These are phyloP conservation scores for Fusarium tuaranense DNA, from an alignment of 2,329 filamentous ascomycete species.

Conservation along the genomic window DNA sequence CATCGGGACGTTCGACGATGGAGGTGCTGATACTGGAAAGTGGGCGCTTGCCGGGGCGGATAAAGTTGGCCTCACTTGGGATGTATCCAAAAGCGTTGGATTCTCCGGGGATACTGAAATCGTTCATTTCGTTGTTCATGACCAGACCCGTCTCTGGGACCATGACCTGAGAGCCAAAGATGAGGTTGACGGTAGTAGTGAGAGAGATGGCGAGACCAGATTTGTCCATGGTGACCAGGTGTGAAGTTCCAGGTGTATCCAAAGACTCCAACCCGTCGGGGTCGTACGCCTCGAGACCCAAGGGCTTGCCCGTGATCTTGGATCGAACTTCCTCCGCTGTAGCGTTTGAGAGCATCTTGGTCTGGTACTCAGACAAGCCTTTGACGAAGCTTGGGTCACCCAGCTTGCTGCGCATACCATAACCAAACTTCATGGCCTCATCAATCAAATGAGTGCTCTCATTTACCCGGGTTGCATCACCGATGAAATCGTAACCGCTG, in stretches of 20 bases:
- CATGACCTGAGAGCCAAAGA: conserved; percentile 81
- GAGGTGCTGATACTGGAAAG: conserved; percentile 81
- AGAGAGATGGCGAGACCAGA: conserved; percentile 79
- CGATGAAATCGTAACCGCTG: conserved; percentile 76
- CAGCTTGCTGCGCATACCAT: conserved; percentile 77
- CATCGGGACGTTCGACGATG: conserved; percentile 79
- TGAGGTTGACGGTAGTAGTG: conserved; percentile 84
- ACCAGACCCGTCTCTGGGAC: conserved; percentile 86
- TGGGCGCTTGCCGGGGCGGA: conserved; percentile 81
- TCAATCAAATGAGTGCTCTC: conserved; percentile 83
- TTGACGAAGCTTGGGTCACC: conserved; percentile 81
- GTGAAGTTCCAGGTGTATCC: conserved; percentile 75
- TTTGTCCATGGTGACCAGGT: conserved; percentile 75
- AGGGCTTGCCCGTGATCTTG: conserved; percentile 58
- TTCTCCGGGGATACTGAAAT: conserved; percentile 81
- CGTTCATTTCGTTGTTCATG: conserved; percentile 73
- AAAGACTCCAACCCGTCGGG: conserved; percentile 59
- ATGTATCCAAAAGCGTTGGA: conserved; percentile 83
- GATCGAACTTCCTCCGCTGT: conserved; percentile 65
- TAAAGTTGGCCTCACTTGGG: conserved; percentile 79
- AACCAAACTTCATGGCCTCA: conserved; percentile 86
- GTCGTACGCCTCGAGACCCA: conserved; percentile 57
- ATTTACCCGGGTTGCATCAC: conserved; percentile 62
- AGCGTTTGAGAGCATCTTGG: conserved; percentile 72
- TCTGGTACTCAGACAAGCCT: conserved; percentile 70